These are phyloP conservation scores for Rheum nobile DNA, from an alignment of 148 eudicot species.

Conservation along the genomic window DNA sequence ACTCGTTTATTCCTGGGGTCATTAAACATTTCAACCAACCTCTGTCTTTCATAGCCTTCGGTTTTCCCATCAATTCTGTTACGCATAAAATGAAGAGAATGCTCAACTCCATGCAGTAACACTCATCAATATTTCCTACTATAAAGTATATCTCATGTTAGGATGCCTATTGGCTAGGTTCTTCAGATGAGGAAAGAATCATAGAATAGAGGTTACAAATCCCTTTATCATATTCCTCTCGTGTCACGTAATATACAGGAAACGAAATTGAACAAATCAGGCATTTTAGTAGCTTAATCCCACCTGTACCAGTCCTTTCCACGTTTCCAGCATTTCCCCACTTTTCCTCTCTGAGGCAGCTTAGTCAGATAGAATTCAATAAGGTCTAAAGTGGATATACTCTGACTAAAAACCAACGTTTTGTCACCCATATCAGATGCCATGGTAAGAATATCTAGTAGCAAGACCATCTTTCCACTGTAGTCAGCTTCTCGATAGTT, in stretches of 20 bases:
- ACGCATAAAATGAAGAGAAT: conserved; percentile 11
- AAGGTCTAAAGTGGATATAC: conserved; percentile 70
- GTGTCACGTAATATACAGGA: not conserved
- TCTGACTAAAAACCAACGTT: conserved; percentile 89
- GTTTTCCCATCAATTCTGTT: conserved; percentile 91
- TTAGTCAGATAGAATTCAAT: conserved; percentile 67
- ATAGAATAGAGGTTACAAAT: not conserved
- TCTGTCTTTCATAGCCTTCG: conserved; percentile 76
- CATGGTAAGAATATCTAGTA: conserved; percentile 70
- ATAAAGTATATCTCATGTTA: not conserved
- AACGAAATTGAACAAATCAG: conserved; percentile 1
- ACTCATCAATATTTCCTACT: not conserved
- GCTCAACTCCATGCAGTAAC: not conserved
- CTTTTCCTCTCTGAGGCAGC: conserved; percentile 42
- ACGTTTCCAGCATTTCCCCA: conserved; percentile 63
- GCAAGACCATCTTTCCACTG: conserved; percentile 97
- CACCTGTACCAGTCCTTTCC: conserved; percentile 99
- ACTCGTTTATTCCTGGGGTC: conserved; percentile 70
- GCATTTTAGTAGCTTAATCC: conserved; percentile 4
- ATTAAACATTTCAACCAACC: conserved; percentile 77
- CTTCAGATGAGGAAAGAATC: not conserved
- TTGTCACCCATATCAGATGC: conserved; percentile 69
- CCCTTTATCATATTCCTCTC: too few species aligned
- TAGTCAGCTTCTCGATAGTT: conserved; percentile 52
- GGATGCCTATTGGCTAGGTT: not conserved